These are phyloP conservation scores for Dactylonectria estremocensis DNA, from an alignment of 2,329 filamentous ascomycete species.

Conservation along the genomic window DNA sequence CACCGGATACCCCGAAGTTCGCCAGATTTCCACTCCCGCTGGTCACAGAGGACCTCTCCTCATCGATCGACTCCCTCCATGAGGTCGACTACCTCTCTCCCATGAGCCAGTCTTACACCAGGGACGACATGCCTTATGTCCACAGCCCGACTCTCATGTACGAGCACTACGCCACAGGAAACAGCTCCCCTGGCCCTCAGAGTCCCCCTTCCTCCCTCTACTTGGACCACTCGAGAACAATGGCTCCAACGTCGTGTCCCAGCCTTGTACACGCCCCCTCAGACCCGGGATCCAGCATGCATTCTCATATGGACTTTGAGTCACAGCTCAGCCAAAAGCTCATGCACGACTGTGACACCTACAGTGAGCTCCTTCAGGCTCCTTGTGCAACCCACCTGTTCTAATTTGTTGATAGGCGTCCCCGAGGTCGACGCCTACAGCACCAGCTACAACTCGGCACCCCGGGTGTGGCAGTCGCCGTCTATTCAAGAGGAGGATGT, in stretches of 20 bases:
- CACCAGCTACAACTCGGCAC: conserved; percentile 64
- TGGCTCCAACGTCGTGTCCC: conserved; percentile 73
- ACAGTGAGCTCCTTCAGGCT: conserved; percentile 64
- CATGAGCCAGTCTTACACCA: conserved; percentile 69
- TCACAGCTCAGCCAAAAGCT: conserved; percentile 67
- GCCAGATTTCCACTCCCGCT: conserved; percentile 63
- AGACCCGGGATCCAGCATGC: conserved; percentile 72
- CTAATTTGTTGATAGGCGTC: conserved; percentile 61
- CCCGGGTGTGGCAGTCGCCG: conserved; percentile 62
- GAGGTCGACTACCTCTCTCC: conserved; percentile 76
- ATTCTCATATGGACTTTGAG: conserved; percentile 74
- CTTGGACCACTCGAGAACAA: conserved; percentile 64
- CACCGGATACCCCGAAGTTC: conserved; percentile 58
- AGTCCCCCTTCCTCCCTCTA: conserved; percentile 70
- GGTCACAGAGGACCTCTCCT: conserved; percentile 66
- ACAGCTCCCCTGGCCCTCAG: conserved; percentile 68
- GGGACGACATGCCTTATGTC: conserved; percentile 71
- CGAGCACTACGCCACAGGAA: conserved; percentile 66
- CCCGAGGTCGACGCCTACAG: conserved; percentile 68
- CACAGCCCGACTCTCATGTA: conserved; percentile 72
- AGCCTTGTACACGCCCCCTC: conserved; percentile 73
- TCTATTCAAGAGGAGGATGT: conserved; percentile 62
- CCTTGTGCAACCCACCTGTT: conserved; percentile 54
- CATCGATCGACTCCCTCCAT: conserved; percentile 72
- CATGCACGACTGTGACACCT: conserved; percentile 69